Conservation (phyloP, 768 basidiomycete genomes). For the Lactarius hatsudake region DNA sequence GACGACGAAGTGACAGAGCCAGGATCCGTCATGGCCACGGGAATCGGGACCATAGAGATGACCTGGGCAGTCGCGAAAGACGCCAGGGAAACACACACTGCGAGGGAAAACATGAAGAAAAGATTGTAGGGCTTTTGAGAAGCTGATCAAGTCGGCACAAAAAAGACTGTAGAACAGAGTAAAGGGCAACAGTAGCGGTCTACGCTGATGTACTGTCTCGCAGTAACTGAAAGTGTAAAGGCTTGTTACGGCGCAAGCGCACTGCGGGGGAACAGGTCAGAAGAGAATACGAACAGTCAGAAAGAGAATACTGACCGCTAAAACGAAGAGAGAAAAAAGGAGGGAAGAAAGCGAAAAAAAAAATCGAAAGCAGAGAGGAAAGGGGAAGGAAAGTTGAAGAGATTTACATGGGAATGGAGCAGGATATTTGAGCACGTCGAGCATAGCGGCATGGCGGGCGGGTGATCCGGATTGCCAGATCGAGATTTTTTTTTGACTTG, state of each 20-base stretch:
- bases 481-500: neutral
- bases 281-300: constrained; percentile 1
- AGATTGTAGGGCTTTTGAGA: constrained; percentile 36
- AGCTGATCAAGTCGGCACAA: constrained; percentile 37
- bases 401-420: neutral
- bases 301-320: constrained; percentile 41
- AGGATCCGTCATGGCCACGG: constrained; percentile 34
- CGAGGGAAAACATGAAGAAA: constrained; percentile 55
- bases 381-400: neutral
- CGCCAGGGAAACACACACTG: constrained; percentile 57
- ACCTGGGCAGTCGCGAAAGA: constrained; percentile 57
- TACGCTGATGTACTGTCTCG: constrained; percentile 73
- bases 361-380: neutral
- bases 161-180: constrained; percentile 39
- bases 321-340: constrained; percentile 34
- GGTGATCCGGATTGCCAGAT: neutral
- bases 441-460: neutral
- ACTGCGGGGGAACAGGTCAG: constrained; percentile 29
- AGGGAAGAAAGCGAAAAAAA: constrained; percentile 19
- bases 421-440: neutral
- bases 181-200: constrained; percentile 55
- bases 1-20: constrained; percentile 26
- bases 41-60: constrained; percentile 35
- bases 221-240: constrained; percentile 45
- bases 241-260: constrained; percentile 46